Evolutionary conservation across 176 grass and related monocot species (phyloP).

Genomic region (Lolium perenne): DNA sequence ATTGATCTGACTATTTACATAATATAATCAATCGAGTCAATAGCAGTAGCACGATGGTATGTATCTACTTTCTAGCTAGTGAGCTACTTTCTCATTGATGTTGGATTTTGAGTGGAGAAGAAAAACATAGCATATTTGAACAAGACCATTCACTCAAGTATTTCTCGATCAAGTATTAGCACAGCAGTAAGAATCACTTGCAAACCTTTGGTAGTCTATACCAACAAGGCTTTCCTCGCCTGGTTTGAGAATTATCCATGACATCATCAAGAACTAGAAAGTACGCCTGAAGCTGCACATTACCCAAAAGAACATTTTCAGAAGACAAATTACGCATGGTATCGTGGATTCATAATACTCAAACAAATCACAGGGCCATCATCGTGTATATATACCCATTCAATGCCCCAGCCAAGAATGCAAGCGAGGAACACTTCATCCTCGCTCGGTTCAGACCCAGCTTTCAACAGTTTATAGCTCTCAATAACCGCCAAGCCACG

Average conservation of each 20-base stretch:
- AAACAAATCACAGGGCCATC: too few species aligned
- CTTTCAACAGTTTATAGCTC: slow-evolving; percentile 62
- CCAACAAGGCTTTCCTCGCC: slow-evolving; percentile 65
- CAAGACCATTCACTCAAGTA: not conserved
- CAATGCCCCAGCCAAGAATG: slow-evolving; percentile 75
- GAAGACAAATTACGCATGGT: not conserved
- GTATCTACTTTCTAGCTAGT: not conserved
- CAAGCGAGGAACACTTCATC: slow-evolving; percentile 63
- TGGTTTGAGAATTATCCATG: slow-evolving; percentile 63
- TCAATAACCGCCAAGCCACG: slow-evolving; percentile 65
- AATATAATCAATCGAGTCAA: not conserved
- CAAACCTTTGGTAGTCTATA: slow-evolving; percentile 57
- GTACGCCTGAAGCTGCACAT: slow-evolving; percentile 64
- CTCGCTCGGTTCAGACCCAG: slow-evolving; percentile 53
- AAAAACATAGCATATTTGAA: not conserved
- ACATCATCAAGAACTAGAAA: slow-evolving; percentile 71
- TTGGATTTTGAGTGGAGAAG: not conserved
- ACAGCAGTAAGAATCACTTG: not conserved
- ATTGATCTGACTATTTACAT: slow-evolving; percentile 14
- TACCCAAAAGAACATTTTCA: not conserved
- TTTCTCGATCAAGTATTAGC: too few species aligned
- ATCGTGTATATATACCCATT: too few species aligned
- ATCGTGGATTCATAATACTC: not conserved
- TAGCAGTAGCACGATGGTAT: not conserved
- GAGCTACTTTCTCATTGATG: not conserved